These are phyloP conservation scores for Venustampulla echinocandica DNA, from an alignment of 495 filamentous ascomycete genomes.

Conservation along the genomic window DNA sequence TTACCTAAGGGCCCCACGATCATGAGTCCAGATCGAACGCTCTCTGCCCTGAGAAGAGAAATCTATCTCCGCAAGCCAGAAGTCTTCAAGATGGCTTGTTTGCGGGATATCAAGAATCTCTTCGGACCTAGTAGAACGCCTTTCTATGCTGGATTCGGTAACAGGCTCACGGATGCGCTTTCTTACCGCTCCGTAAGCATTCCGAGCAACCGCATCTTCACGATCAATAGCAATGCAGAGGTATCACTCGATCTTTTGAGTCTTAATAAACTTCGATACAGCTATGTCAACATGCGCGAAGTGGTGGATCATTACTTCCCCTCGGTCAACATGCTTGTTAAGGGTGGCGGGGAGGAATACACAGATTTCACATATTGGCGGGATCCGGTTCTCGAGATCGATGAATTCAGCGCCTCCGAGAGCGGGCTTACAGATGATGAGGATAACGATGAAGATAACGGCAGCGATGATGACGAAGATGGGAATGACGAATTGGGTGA, in stretches of 20 bases:
- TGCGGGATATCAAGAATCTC: conserved; percentile 84
- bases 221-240: conserved; percentile 97
- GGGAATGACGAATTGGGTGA: conserved; percentile 46
- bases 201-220: conserved; percentile 88
- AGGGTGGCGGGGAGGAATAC: conserved; percentile 72
- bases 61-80: conserved; percentile 95
- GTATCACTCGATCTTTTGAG: conserved; percentile 86
- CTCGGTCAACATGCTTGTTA: conserved; percentile 63
- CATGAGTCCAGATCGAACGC: conserved; percentile 88
- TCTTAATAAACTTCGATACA: conserved; percentile 91
- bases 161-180: conserved; percentile 90
- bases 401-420: conserved; percentile 73
- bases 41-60: conserved; percentile 88
- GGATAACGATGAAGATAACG: conserved; percentile 36
- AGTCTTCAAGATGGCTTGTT: conserved; percentile 98
- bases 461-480: conserved; percentile 31
- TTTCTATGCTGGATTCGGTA: conserved; percentile 96
- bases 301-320: conserved; percentile 97
- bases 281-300: conserved; percentile 93
- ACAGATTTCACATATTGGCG: conserved; percentile 89
- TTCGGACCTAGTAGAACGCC: conserved; percentile 73
- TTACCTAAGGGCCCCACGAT: conserved; percentile 89
- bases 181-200: conserved; percentile 96
- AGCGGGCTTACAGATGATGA: conserved; percentile 46
- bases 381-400: conserved; percentile 60